phyloP scores from a whole-genome alignment of 345 rosid species.

The Atalantia buxifolia region DNA sequence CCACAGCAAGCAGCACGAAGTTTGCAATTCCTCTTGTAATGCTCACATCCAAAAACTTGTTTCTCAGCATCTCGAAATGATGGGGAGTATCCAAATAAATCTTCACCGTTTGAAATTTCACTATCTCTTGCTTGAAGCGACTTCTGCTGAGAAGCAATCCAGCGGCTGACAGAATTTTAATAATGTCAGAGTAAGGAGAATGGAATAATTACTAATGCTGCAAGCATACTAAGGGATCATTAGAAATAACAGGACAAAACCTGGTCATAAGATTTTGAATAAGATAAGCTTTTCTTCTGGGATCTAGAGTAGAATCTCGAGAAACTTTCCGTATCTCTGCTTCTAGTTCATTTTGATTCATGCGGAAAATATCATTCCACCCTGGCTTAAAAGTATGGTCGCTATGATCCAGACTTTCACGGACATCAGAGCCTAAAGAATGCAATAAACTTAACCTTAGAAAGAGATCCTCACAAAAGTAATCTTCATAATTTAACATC shows the following conservation, averaged over 20 bases:
- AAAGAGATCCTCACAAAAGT: constrained; percentile 2
- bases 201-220: constrained; percentile 3
- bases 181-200: constrained; percentile 9
- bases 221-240: not conserved
- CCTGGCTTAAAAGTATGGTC: constrained; percentile 59
- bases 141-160: constrained; percentile 73
- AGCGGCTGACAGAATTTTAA: constrained; percentile 46
- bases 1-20: constrained; percentile 75
- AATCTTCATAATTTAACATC: constrained; percentile 14
- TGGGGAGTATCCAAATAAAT: constrained; percentile 49
- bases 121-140: constrained; percentile 38
- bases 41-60: constrained; percentile 65
- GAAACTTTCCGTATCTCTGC: constrained; percentile 67
- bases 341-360: constrained; percentile 75
- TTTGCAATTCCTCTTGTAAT: constrained; percentile 80
- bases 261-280: constrained; percentile 77
- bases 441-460: not conserved
- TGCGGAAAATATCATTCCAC: constrained; percentile 64
- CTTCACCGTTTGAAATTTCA: constrained; percentile 48
- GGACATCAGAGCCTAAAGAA: constrained; percentile 35
- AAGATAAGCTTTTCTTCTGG: constrained; percentile 69
- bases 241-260: constrained; percentile 27
- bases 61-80: constrained; percentile 65
- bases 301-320: constrained; percentile 74
- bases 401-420: constrained; percentile 41